Evolutionary conservation across 2,329 filamentous ascomycete species (phyloP), one percentile per base, ranked within the genome.

Genomic region (Colletotrichum cordylinicola): DNA sequence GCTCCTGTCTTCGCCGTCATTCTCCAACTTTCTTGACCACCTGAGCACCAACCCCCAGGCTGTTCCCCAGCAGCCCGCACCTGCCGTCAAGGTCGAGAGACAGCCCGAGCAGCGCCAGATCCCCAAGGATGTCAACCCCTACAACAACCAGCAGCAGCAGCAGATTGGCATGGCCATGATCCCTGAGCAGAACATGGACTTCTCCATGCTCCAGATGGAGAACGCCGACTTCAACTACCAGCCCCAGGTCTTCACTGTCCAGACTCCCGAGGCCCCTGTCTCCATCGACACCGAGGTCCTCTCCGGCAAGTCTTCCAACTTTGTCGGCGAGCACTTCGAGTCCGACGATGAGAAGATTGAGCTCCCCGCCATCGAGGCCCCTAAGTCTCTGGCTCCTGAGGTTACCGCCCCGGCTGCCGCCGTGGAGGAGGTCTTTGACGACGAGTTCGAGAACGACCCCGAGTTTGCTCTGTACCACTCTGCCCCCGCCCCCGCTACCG

Each of bases 131-230:
- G 83, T 91, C 78, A 93, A 92, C 83, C 88, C 92, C 8, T 93
- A 93, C 78, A 84, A 86, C 55, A 85, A 88, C 70, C 88, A 89
- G 72, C 89, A 91, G 79, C 89, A 91, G 79, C 90, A 93, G 78
- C 93, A 94, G 82, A 93, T 96, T 78, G 93, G 93, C 81, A 94
- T 98, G 90, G 92, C 94, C 74, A 94, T 96, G 90, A 92, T 98
- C 62, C 95, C 95, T 2, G 95, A 98, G 85, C 92, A 94, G 79
- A 89, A 87, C 68, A 88, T 96, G 84, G 94, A 98, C 81, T 93
- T 96, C 80, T 91, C 93, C 70, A 91, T 94, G 85, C 89, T 97
- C n/a, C 87, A 82, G 78, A 84, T 96, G 61, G 90, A 90, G 80
- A 83, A 85, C 69, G 87, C 87, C 74, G 81, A 82, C 60, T 92